Conservation (phyloP, 2,329 filamentous ascomycete species). For the Trichoderma sp. region DNA sequence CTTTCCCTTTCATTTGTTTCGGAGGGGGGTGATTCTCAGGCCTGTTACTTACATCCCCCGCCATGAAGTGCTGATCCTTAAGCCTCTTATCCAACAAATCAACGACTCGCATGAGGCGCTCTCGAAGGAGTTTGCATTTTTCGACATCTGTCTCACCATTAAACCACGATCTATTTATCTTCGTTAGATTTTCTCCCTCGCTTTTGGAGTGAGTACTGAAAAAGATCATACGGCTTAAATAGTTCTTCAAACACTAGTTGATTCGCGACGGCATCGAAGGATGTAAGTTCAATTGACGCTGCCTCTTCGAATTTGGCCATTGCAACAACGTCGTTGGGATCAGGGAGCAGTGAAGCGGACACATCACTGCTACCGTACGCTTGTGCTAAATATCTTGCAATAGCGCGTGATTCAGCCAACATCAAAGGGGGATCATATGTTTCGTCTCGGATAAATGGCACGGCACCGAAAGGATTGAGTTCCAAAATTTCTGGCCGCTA, state of each 20-base stretch:
- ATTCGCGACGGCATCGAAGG: neutral
- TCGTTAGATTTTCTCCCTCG: neutral
- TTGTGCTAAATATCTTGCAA: neutral
- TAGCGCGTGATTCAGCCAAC: neutral
- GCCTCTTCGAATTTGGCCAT: neutral
- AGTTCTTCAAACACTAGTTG: neutral
- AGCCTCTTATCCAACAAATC: neutral
- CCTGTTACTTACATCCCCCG: neutral
- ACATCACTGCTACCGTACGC: neutral
- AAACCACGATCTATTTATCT: neutral
- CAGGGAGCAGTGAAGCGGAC: neutral
- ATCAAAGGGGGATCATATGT: neutral
- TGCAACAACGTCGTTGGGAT: neutral
- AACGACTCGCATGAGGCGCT: neutral
- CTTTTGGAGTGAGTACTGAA: accelerated
- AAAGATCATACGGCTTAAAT: neutral
- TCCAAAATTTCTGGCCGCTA: neutral
- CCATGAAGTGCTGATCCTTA: neutral
- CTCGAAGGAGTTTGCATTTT: neutral
- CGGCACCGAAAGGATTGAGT: neutral
- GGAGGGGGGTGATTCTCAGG: neutral
- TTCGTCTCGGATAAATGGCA: conserved; percentile 5
- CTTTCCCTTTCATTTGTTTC: neutral
- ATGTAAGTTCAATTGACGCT: conserved; percentile 4
- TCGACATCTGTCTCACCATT: neutral